Percentiles rank a stretch among this genome's conserved stretches.
These are phyloP conservation scores for Neocucurbitaria cava DNA, from an alignment of 2,329 filamentous ascomycete genomes.

Conservation along the genomic window DNA sequence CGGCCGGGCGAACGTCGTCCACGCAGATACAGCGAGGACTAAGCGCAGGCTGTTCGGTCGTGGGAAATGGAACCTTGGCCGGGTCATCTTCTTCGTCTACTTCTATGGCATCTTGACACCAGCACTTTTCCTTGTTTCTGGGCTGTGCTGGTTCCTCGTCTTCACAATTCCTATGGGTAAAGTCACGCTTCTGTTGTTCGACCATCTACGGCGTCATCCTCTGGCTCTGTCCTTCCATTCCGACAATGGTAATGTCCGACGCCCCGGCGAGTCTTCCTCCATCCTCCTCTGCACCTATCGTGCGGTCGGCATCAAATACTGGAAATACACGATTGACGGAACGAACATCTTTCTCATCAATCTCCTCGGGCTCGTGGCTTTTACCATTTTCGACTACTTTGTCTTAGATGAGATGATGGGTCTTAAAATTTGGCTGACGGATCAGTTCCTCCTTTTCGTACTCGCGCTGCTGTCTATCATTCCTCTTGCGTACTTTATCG, in stretches of 20 bases:
- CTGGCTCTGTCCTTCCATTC: constrained; percentile 92
- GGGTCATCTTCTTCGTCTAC: constrained; percentile 94
- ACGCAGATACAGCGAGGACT: constrained; percentile 51
- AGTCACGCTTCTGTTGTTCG: constrained; percentile 85
- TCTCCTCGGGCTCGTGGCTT: constrained; percentile 88
- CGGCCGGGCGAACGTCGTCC: constrained; percentile 56
- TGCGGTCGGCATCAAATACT: constrained; percentile 92
- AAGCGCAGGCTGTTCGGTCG: constrained; percentile 93
- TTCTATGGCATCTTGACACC: constrained; percentile 95
- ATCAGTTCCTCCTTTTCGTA: constrained; percentile 84
- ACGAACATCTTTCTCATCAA: constrained; percentile 99
- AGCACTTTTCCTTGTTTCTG: constrained; percentile 82
- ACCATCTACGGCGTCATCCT: constrained; percentile 91
- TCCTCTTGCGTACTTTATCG: constrained; percentile 96
- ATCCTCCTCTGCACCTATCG: constrained; percentile 97
- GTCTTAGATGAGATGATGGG: constrained; percentile 74
- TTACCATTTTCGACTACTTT: constrained; percentile 92
- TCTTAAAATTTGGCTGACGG: constrained; percentile 75
- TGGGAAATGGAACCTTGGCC: constrained; percentile 92
- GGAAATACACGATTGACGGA: constrained; percentile 98
- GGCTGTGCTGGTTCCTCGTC: constrained; percentile 92
- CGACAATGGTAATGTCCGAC: constrained; percentile 76
- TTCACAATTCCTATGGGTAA: constrained; percentile 99
- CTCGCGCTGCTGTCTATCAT: constrained; percentile 91
- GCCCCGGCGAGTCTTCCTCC: constrained; percentile 75